Conservation (phyloP, 169 alveolate species). For the Cryptosporidium canis region DNA sequence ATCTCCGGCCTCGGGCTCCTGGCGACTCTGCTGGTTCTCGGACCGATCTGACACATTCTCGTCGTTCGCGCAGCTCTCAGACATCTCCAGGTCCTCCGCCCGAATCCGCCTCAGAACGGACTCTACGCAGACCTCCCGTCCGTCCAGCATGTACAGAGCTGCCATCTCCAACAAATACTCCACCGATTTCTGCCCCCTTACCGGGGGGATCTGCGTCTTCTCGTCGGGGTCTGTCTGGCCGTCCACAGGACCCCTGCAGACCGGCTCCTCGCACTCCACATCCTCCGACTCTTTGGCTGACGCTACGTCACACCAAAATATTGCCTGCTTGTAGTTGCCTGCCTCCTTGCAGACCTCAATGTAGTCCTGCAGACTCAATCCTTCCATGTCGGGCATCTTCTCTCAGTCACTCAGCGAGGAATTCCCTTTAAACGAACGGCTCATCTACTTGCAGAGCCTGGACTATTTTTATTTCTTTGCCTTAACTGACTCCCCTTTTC, state of each 20-base stretch:
- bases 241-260: background rate
- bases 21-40: background rate
- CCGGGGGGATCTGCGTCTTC: background rate
- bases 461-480: background rate
- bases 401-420: background rate
- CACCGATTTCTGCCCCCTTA: constrained; percentile 8
- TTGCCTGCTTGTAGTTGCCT: constrained; percentile 49
- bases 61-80: background rate
- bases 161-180: constrained; percentile 50
- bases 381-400: constrained; percentile 14
- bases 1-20: background rate
- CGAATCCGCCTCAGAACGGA: constrained; percentile 13
- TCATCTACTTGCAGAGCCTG: background rate
- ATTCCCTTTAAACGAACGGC: background rate
- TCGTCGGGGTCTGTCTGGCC: background rate
- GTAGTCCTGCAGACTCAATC: constrained; percentile 28
- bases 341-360: constrained; percentile 55
- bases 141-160: constrained; percentile 38
- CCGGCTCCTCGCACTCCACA: background rate
- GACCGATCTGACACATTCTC: constrained; percentile 9
- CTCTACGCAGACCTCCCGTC: constrained; percentile 20
- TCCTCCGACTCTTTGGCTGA: constrained; percentile 13
- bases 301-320: constrained; percentile 62
- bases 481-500: background rate
- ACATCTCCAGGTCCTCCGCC: background rate